phyloP scores from a whole-genome alignment of 2,329 filamentous ascomycete species.

The Thelonectria discophora region DNA sequence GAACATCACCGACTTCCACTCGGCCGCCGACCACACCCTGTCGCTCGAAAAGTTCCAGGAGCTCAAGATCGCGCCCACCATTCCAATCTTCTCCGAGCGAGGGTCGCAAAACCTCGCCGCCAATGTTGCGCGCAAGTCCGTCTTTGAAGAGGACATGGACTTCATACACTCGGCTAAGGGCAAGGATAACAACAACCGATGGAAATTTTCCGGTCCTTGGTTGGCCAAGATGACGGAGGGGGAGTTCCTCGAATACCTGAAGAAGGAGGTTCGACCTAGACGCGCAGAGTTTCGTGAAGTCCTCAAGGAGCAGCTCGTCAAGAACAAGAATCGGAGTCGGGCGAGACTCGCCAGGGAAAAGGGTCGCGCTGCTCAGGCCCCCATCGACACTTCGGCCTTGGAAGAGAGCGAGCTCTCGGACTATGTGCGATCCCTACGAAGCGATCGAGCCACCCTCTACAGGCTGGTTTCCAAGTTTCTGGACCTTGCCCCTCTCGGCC shows the following conservation, averaged over 20 bases:
- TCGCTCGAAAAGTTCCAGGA: slow-evolving; percentile 89
- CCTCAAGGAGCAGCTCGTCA: slow-evolving; percentile 59
- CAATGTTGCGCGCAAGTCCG: slow-evolving; percentile 54
- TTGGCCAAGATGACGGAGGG: slow-evolving; percentile 69
- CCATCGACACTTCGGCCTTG: slow-evolving; percentile 50
- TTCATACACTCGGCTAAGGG: slow-evolving; percentile 55
- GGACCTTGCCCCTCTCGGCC: slow-evolving; percentile 65
- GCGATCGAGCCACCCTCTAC: slow-evolving; percentile 61
- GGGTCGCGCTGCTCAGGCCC: slow-evolving; percentile 44
- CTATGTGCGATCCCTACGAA: slow-evolving; percentile 62
- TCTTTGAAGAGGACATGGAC: slow-evolving; percentile 68
- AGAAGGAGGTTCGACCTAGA: slow-evolving; percentile 61
- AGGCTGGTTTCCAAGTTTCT: slow-evolving; percentile 67
- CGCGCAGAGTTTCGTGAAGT: slow-evolving; percentile 65
- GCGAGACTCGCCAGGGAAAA: slow-evolving; percentile 51
- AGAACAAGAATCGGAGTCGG: slow-evolving; percentile 53
- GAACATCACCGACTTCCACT: slow-evolving; percentile 88
- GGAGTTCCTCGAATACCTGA: slow-evolving; percentile 65
- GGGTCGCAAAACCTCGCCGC: slow-evolving; percentile 27
- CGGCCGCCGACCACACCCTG: slow-evolving; percentile 81
- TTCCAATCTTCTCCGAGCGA: slow-evolving; percentile 49
- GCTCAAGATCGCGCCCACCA: slow-evolving; percentile 75
- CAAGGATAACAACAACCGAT: slow-evolving; percentile 59
- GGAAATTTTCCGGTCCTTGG: slow-evolving; percentile 75
- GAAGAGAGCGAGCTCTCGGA: slow-evolving; percentile 60